Evolutionary conservation across 116 monocot genomes (phyloP).

Genomic region (Cymodocea nodosa): DNA sequence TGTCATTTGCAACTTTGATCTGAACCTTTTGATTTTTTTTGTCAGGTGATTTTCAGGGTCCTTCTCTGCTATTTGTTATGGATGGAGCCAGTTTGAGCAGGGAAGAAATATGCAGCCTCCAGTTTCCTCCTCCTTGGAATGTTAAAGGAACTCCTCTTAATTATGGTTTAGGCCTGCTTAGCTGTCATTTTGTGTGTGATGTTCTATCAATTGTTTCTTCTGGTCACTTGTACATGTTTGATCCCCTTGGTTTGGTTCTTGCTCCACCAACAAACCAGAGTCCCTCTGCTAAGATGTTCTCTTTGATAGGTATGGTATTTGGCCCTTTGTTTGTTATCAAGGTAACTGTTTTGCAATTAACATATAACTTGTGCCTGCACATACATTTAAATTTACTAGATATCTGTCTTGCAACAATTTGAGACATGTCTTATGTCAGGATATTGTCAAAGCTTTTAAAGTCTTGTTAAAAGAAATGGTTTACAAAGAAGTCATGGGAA

Average conservation of each 20-base stretch:
- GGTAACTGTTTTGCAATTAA: too few relatives aligned
- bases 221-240: constrained; percentile 85
- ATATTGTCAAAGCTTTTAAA: too few relatives aligned
- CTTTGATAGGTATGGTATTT: constrained; percentile 46
- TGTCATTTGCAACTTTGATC: too few relatives aligned
- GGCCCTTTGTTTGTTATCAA: neutral
- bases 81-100: constrained; percentile 66
- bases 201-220: constrained; percentile 67
- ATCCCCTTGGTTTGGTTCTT: constrained; percentile 87
- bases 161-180: constrained; percentile 86
- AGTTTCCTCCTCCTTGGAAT: constrained; percentile 91
- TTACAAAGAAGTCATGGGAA: too few relatives aligned
- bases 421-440: too few relatives aligned
- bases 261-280: constrained; percentile 34
- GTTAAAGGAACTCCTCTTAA: constrained; percentile 53
- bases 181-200: constrained; percentile 78
- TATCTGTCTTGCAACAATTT: too few relatives aligned
- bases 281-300: constrained; percentile 77
- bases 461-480: too few relatives aligned
- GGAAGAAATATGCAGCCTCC: constrained; percentile 75
- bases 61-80: constrained; percentile 61
- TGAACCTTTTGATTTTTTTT: constrained; percentile 1
- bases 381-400: too few relatives aligned
- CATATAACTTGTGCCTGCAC: too few relatives aligned
- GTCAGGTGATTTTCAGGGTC: constrained; percentile 91